Base-by-base conservation (phyloP, 208 protist species). In the Trypanosoma brucei region DNA sequence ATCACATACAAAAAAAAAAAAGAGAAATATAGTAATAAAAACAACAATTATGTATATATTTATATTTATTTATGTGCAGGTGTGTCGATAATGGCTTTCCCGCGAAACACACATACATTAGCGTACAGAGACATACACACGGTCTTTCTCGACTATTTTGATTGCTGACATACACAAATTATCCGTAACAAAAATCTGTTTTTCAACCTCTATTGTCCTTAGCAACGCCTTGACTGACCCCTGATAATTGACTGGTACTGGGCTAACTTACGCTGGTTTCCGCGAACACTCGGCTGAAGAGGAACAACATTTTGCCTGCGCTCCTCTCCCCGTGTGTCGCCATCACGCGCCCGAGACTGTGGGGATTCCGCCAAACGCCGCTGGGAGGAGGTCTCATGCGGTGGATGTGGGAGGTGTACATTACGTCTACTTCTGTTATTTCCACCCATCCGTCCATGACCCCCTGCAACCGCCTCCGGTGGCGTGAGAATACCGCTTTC, bases 221-320 rank as follows among this genome's bases (percentile, higher is more conserved):
- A 46, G 42, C 42, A 14, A 11, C 53, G 7, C 30, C 58, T 35
- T 35, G 30, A 44, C 22, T 59, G 58, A 34, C 65, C 58, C 52
- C 59, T 57, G 39, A 71, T 60, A 40, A 62, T 61, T 40, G 67
- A 30, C 31, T 72, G 52, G 49, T 72, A 66, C 56, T 55, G 52
- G 31, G 50, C 59, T 59, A 65, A 55, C 38, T 72, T 72, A 7
- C 54, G 52, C 3, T 14, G 51, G 55, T 60, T 65, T 39, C 59
- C 54, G 34, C 67, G 52, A 22, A 4, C 8, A 40, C 30, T 33
- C 14, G 40, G 33, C 55, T 60, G 56, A 40, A 13, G 36, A 39
- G 36, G 65, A 3, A 13, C 14, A 7, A 31, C 59, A 1, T 22
- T n/a, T 40, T 35, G 3, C 37, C 30, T 36, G 9, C 22, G 14